Evolutionary conservation across 305 asterid genomes (phyloP), one percentile per base, ranked within the genome.

Genomic region (Stenogyne calaminthoides): DNA sequence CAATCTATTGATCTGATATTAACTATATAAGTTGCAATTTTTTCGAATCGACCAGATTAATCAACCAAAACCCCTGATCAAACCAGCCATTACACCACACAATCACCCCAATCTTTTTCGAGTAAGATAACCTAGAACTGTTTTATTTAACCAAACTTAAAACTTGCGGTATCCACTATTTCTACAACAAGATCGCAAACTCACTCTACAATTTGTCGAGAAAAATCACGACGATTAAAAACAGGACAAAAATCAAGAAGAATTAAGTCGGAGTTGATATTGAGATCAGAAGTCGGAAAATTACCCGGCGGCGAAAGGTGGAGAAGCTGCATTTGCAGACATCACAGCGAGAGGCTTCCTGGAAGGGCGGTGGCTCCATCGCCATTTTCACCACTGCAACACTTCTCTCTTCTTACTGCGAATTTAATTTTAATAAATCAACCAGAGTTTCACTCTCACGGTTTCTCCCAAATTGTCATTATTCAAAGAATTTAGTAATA

Each of bases 241-340:
- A 19, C 67, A 9, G 22, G 10, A 7, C 11, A 27, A 9, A 56
- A 64, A 80, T 15, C 36, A 9, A 49, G 40, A 36, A 71, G 74
- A 75, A 70, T 25, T 58, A 75, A 73, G 22, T 15, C 36, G 39
- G 32, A 34, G 69, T 68, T 15, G 54, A 65, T 37, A 46, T 73
- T 47, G 64, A 54, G 44, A 79, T 58, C 65, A 46, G 67, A 73
- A 60, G 18, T 69, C 10, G 14, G 70, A 44, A 27, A 66, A 72
- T 71, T 80, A 93, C 98, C 85, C 98, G 96, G 42, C 98, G 96
- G 79, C 96, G 90, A 80, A 93, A 93, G 75, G 98, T 80, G 85
- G 89, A 88, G 88, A 93, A 93, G 83, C 96, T 91, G 84, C 98
- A 89, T 77, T 87, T 88, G 83, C 98, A 91, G 83, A 91, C 93